Evolutionary conservation across 192 early-diverging fungal genomes (phyloP).

Genomic region (Geranomyces michiganensis): DNA sequence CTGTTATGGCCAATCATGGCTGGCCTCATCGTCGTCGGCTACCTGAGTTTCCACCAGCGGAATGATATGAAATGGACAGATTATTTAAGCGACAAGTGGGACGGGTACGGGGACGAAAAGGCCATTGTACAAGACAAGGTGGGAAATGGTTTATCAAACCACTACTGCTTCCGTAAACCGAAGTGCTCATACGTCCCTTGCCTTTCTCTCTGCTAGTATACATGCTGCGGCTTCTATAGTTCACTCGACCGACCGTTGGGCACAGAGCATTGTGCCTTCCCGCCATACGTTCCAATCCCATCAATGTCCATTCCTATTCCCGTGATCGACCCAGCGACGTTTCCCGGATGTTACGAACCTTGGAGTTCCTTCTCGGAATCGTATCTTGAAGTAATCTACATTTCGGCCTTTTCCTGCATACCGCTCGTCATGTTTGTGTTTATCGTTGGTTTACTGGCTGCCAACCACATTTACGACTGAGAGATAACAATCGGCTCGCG

Average conservation of each 20-base stretch:
- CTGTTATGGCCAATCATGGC: constrained; percentile 33
- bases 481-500: too few species aligned
- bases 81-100: constrained; percentile 28
- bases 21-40: constrained; percentile 25
- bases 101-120: not conserved
- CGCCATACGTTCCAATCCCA: not conserved
- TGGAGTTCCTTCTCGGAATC: constrained; percentile 5
- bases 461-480: constrained; percentile 40
- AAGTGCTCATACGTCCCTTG: too few species aligned
- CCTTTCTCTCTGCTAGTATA: not conserved
- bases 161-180: too few species aligned
- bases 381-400: constrained; percentile 22
- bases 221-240: constrained; percentile 41
- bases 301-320: not conserved
- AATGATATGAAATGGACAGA: constrained; percentile 8
- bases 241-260: constrained; percentile 30
- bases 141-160: not conserved
- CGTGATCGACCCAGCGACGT: not conserved
- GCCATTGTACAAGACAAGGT: constrained; percentile 27
- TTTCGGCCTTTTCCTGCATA: constrained; percentile 25
- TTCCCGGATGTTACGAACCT: constrained; percentile 24
- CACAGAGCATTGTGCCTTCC: constrained; percentile 6
- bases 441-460: constrained; percentile 27
- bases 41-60: constrained; percentile 22
- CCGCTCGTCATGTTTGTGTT: constrained; percentile 31